Evolutionary conservation across 2,329 filamentous ascomycete genomes (phyloP).

Genomic region (Fusarium sp.): DNA sequence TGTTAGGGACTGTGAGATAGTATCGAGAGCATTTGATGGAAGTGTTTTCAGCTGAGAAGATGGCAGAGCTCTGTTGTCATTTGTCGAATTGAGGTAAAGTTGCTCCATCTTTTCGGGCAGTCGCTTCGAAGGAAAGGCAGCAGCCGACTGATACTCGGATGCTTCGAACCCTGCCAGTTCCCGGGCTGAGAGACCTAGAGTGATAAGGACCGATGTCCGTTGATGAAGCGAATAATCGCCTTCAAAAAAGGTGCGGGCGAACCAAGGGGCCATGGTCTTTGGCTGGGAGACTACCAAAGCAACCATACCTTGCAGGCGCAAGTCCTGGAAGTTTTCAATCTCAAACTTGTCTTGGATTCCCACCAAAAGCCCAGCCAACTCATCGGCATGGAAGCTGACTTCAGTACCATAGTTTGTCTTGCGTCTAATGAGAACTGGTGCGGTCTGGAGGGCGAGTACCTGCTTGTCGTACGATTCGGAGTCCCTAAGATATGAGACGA

Average conservation of each 20-base stretch:
- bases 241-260: constrained; percentile 86
- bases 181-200: constrained; percentile 83
- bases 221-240: constrained; percentile 93
- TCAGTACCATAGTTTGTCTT: constrained; percentile 92
- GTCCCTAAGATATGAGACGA: constrained; percentile 83
- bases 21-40: constrained; percentile 73
- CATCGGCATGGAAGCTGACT: constrained; percentile 84
- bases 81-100: constrained; percentile 68
- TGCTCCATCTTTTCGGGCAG: constrained; percentile 81
- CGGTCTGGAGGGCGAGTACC: constrained; percentile 81
- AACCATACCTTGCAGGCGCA: constrained; percentile 84
- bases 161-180: constrained; percentile 84
- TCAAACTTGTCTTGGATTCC: constrained; percentile 90
- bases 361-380: constrained; percentile 81
- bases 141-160: constrained; percentile 63
- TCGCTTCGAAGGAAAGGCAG: constrained; percentile 82
- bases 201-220: constrained; percentile 83
- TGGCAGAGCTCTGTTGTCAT: constrained; percentile 36
- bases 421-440: constrained; percentile 83
- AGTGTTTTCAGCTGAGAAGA: constrained; percentile 64
- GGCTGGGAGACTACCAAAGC: constrained; percentile 84
- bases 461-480: constrained; percentile 88
- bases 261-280: constrained; percentile 83
- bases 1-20: constrained; percentile 76
- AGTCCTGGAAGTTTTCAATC: constrained; percentile 80